These are phyloP conservation scores for Agastache rugosa DNA, from an alignment of 257 asterid species.

Conservation along the genomic window DNA sequence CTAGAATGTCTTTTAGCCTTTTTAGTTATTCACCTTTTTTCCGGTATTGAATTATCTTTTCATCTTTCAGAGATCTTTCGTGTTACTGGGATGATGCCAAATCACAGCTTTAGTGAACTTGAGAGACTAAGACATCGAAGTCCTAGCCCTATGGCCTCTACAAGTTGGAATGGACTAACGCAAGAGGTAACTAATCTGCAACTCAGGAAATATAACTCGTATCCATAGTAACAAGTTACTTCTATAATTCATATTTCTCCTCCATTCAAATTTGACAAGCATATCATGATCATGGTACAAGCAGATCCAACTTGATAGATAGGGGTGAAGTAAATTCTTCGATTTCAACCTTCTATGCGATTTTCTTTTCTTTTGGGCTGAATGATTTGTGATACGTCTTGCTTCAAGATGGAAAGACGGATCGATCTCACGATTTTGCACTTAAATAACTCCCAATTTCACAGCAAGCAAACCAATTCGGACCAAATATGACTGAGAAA, in stretches of 20 bases:
- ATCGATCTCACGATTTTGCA: background rate
- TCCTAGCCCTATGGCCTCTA: constrained; percentile 97
- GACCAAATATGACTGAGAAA: too few species aligned
- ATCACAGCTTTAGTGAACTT: constrained; percentile 77
- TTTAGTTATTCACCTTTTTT: background rate
- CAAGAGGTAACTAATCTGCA: constrained; percentile 62
- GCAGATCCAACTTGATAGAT: background rate
- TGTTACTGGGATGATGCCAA: constrained; percentile 80
- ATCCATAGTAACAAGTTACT: background rate
- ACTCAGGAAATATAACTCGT: background rate
- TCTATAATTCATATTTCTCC: too few species aligned
- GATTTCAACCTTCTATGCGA: background rate
- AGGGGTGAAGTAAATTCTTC: background rate
- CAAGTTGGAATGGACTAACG: constrained; percentile 86
- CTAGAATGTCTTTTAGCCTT: background rate
- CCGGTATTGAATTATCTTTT: background rate
- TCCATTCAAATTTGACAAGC: background rate
- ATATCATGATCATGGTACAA: background rate
- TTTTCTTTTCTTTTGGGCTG: background rate
- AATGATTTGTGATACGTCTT: background rate
- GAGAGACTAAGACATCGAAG: constrained; percentile 90
- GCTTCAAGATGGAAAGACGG: too few species aligned
- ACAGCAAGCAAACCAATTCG: background rate
- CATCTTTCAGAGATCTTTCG: constrained; percentile 64
- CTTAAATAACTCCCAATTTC: background rate